Evolutionary conservation across 768 basidiomycete genomes (phyloP).

Genomic region (Boletus pseudopeckii): DNA sequence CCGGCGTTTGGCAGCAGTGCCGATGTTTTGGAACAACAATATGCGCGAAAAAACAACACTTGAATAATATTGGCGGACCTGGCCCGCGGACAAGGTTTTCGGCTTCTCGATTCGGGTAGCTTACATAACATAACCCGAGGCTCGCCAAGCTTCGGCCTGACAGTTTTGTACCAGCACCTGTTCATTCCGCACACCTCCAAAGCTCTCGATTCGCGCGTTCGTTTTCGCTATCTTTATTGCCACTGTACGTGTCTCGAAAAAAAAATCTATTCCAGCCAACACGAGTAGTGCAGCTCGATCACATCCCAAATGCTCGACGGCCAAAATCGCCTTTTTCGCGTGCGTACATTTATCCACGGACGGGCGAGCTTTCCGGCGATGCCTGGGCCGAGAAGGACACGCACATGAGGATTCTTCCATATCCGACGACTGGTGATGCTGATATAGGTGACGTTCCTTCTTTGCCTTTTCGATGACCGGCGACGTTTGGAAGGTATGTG

Average conservation of each 20-base stretch:
- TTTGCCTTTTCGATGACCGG: not conserved
- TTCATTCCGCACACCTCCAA: no score
- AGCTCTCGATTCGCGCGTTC: slow-evolving; percentile 56
- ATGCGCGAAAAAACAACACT: no score
- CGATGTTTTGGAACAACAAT: no score
- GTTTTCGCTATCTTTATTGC: slow-evolving; percentile 45
- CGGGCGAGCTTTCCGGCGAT: slow-evolving; percentile 67
- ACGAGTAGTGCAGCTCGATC: not conserved
- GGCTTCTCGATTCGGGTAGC: no score
- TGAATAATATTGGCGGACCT: no score
- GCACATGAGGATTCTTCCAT: slow-evolving; percentile 16
- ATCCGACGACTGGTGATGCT: slow-evolving; percentile 2
- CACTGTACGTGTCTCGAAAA: slow-evolving; percentile 38
- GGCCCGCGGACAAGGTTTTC: no score
- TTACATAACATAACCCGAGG: no score
- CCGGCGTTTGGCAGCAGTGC: no score
- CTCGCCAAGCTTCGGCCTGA: no score
- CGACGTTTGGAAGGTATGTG: slow-evolving; percentile 32
- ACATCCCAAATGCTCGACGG: slow-evolving; percentile 31
- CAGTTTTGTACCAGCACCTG: no score
- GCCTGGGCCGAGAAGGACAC: slow-evolving; percentile 43
- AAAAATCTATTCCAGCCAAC: not conserved
- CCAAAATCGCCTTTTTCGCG: slow-evolving; percentile 62
- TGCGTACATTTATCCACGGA: slow-evolving; percentile 69
- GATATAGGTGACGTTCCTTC: not conserved